phyloP scores from a whole-genome alignment of 345 rosid genomes.

The Gynandropsis gynandra region DNA sequence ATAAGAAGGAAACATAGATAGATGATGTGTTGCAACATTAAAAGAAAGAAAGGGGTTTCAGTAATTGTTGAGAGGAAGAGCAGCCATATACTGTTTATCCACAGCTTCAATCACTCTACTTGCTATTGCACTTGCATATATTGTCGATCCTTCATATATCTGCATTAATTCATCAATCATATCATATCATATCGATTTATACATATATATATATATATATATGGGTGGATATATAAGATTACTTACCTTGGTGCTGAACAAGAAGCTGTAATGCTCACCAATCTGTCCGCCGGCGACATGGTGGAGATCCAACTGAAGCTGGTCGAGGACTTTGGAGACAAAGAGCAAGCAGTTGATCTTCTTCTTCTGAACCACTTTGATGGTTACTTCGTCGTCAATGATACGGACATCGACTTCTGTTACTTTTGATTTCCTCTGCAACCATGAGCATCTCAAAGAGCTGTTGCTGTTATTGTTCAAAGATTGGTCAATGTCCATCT shows the following conservation, averaged over 20 bases:
- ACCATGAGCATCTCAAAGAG: slow-evolving; percentile 75
- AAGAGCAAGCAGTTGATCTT: slow-evolving; percentile 67
- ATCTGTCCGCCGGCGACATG: slow-evolving; percentile 87
- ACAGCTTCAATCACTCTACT: slow-evolving; percentile 36
- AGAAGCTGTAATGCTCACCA: slow-evolving; percentile 71
- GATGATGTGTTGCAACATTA: background rate
- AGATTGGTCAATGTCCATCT: slow-evolving; percentile 40
- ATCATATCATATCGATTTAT: too few species aligned
- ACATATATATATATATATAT: too few species aligned
- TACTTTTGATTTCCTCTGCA: slow-evolving; percentile 78
- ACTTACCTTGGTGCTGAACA: slow-evolving; percentile 74
- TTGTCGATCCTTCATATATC: slow-evolving; percentile 34
- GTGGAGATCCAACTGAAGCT: slow-evolving; percentile 71
- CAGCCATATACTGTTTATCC: slow-evolving; percentile 28
- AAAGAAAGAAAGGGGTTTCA: background rate
- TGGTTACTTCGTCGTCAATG: slow-evolving; percentile 75
- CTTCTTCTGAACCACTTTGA: slow-evolving; percentile 75
- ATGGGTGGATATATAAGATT: background rate
- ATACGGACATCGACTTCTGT: slow-evolving; percentile 85
- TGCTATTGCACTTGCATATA: slow-evolving; percentile 42
- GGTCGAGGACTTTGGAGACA: slow-evolving; percentile 69
- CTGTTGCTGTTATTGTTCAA: slow-evolving; percentile 34
- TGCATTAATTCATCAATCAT: slow-evolving; percentile 21
- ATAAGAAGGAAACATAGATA: slow-evolving; percentile 5
- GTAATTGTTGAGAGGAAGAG: slow-evolving; percentile 18